phyloP scores from a whole-genome alignment of 768 basidiomycete species.

The Boletus barrowsii region DNA sequence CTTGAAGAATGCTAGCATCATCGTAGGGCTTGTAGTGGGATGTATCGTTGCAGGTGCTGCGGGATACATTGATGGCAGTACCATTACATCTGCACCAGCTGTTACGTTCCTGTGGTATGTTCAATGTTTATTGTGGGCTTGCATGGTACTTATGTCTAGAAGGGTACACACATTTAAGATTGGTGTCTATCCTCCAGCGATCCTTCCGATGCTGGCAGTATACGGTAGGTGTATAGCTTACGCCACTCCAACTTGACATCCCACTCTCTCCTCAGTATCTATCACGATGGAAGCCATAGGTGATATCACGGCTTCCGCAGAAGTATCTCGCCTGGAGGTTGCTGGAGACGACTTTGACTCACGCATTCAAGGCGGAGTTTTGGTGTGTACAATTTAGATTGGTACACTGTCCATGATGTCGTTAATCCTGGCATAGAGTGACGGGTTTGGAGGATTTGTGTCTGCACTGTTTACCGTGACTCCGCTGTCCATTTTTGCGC shows the following conservation, averaged over 20 bases:
- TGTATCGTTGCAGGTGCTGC: conserved; percentile 79
- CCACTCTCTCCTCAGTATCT: conserved; percentile 44
- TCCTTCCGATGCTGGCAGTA: conserved; percentile 60
- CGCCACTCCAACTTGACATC: conserved; percentile 2
- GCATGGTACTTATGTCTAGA: not conserved
- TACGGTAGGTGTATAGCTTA: conserved; percentile 37
- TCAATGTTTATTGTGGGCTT: not conserved
- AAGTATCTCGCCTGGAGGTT: conserved; percentile 74
- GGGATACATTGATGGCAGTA: conserved; percentile 70
- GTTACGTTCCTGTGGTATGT: conserved; percentile 78
- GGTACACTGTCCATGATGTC: not conserved
- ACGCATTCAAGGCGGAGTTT: conserved; percentile 78
- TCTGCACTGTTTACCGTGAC: conserved; percentile 80
- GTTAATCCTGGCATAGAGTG: conserved; percentile 41
- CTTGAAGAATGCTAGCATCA: conserved; percentile 75
- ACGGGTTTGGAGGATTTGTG: conserved; percentile 78
- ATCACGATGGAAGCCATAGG: conserved; percentile 83
- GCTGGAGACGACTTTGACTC: conserved; percentile 75
- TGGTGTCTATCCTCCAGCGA: conserved; percentile 67
- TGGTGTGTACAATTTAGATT: conserved; percentile 38
- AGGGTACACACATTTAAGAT: conserved; percentile 80
- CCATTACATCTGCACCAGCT: conserved; percentile 63
- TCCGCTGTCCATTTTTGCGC: conserved; percentile 77
- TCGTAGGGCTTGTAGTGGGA: conserved; percentile 71
- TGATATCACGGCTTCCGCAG: conserved; percentile 79